Conservation (phyloP, 805 yeast genomes). For the Lachancea mirantina region DNA sequence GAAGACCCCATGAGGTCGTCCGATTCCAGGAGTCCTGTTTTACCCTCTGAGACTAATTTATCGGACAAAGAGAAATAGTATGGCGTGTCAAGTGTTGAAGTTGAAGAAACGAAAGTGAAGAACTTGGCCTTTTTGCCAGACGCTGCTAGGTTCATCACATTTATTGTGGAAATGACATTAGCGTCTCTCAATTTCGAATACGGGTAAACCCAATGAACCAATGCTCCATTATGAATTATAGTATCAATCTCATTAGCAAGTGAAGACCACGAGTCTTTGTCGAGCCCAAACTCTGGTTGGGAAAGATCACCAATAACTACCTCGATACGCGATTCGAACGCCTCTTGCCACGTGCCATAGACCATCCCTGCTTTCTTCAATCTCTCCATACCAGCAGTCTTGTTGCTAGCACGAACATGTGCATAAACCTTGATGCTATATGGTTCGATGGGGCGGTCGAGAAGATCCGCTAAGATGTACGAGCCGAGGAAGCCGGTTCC, state of each 20-base stretch:
- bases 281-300: conserved; percentile 62
- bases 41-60: conserved; percentile 53
- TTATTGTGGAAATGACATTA: conserved; percentile 81
- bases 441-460: conserved; percentile 42
- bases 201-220: conserved; percentile 98
- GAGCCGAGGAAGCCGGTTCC: conserved; percentile 95
- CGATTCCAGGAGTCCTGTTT: conserved; percentile 67
- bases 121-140: conserved; percentile 74
- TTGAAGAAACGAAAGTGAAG: conserved; percentile 90
- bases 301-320: conserved; percentile 82
- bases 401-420: conserved; percentile 81
- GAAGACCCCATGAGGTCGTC: conserved; percentile 82
- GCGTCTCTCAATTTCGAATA: conserved; percentile 86
- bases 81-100: conserved; percentile 84
- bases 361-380: conserved; percentile 66
- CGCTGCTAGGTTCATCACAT: conserved; percentile 67
- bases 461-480: conserved; percentile 70
- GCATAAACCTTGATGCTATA: conserved; percentile 58
- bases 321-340: conserved; percentile 50
- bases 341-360: conserved; percentile 59
- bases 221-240: conserved; percentile 92
- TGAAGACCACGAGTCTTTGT: conserved; percentile 46
- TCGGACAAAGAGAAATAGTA: conserved; percentile 76
- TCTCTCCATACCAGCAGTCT: conserved; percentile 67
- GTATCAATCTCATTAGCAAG: conserved; percentile 63